These are phyloP conservation scores for Phycomyces blakesleeanus DNA, from an alignment of 192 early-diverging fungal species.

Conservation along the genomic window DNA sequence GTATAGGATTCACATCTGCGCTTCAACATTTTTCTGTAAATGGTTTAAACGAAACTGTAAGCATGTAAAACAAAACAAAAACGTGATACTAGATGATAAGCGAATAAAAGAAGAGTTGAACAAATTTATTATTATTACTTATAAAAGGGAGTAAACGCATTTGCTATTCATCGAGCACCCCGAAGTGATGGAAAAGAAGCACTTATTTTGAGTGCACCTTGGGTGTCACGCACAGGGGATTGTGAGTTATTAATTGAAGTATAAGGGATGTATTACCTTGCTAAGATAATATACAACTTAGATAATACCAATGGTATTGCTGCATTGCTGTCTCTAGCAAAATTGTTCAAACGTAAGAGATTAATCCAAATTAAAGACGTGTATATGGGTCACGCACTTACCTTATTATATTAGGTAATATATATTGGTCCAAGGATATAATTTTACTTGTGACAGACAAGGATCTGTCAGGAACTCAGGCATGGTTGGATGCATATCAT, in stretches of 20 bases:
- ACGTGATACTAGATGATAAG: too few species aligned
- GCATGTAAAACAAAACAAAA: not conserved
- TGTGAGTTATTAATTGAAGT: conserved; percentile 27
- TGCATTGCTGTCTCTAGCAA: conserved; percentile 45
- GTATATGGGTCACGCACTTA: not conserved
- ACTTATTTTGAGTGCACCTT: conserved; percentile 79
- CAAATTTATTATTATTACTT: too few species aligned
- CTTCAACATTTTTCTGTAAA: conserved; percentile 45
- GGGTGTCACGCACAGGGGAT: conserved; percentile 59
- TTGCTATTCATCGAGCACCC: conserved; percentile 77
- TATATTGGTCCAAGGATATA: conserved; percentile 91
- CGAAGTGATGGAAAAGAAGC: conserved; percentile 87
- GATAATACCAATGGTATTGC: conserved; percentile 48
- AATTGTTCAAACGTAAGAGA: conserved; percentile 51
- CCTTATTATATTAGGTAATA: conserved; percentile 40
- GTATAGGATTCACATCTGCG: conserved; percentile 50
- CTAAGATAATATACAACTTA: conserved; percentile 6
- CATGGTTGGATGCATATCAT: conserved; percentile 90
- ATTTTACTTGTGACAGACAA: conserved; percentile 84
- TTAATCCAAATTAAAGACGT: not conserved
- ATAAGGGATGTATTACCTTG: too few species aligned
- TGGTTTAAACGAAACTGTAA: conserved; percentile 9
- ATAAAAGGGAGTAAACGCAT: conserved; percentile 69
- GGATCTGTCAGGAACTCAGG: conserved; percentile 69
- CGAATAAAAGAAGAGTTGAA: too few species aligned